Conservation (phyloP, 352 stramenopile species). For the Peronospora tabacina region DNA sequence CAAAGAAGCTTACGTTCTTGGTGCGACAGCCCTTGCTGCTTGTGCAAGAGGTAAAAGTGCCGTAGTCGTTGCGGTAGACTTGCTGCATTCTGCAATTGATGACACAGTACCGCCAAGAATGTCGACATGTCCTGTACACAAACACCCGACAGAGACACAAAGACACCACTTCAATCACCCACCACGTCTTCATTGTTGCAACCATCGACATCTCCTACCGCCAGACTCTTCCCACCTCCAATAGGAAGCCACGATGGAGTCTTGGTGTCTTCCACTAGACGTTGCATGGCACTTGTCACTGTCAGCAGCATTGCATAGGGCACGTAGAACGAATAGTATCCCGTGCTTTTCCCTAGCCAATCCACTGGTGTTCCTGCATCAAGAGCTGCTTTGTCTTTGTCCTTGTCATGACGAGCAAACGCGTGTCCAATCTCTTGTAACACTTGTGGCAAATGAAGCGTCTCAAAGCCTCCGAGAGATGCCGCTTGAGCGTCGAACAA, state of each 20-base stretch:
- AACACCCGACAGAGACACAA: neutral
- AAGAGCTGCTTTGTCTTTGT: neutral
- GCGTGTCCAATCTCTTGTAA: constrained; percentile 14
- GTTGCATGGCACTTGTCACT: constrained; percentile 14
- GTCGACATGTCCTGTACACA: constrained; percentile 32
- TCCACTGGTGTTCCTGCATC: no score
- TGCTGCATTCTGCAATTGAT: constrained; percentile 27
- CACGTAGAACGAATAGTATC: constrained; percentile 23
- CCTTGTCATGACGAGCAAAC: neutral
- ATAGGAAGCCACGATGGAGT: constrained; percentile 21
- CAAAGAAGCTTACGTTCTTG: constrained; percentile 27
- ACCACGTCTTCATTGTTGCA: neutral
- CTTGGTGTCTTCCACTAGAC: constrained; percentile 5
- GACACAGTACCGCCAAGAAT: constrained; percentile 33
- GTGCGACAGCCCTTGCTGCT: constrained; percentile 18
- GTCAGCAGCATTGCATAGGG: constrained; percentile 20
- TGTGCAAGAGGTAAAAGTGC: constrained; percentile 20
- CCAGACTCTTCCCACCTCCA: constrained; percentile 27
- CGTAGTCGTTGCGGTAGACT: constrained; percentile 22
- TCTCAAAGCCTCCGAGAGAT: constrained; percentile 16
- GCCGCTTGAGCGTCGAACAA: constrained; percentile 25
- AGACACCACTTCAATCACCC: constrained; percentile 4
- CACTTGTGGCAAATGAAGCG: constrained; percentile 15
- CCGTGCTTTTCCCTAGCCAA: constrained; percentile 10
- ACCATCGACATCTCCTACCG: constrained; percentile 18